Base-by-base conservation (phyloP, 371 early-diverging fungal species). In the Phascolomyces articulosus region DNA sequence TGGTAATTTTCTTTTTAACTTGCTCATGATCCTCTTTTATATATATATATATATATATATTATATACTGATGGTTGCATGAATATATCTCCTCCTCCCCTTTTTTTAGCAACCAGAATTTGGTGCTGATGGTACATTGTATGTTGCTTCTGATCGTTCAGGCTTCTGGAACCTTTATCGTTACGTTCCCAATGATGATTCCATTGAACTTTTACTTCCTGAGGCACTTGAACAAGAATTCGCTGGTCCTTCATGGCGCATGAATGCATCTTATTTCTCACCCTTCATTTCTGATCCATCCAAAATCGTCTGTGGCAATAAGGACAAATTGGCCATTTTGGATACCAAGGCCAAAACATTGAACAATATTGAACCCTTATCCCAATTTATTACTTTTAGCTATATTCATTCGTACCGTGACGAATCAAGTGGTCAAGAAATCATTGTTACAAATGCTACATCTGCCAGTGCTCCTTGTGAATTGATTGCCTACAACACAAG, bases 161-260 rank as follows among this genome's bases (percentile, higher is more conserved):
- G 90, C 4, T 93, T 86, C 69, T 91, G 91, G 90, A 91, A 90
- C 63, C 66, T 90, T 4, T 87, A 90, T 71, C 73, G 77, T 10
- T 79, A 82, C 58, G 68, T 73, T 34, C 55, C 64, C 18, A 62
- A 77, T 0, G 66, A 70, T 13, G 56, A 70, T 6, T 23, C 29
- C 2, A 68, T 75, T 4, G 65, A 70, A 18, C 66, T 79, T 13
- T 74, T 88, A 29, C 76, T 91, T 26, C 65, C 67, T 2, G 58
- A 73, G 40, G 82, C 88, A 1, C 31, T 88, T 13, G 63, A 72
- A 20, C 85, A 83, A 34, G 90, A 90, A 49, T 90, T 91, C 55
- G 85, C 85, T 41, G 84, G 72, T 0, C 76, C 86, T 23, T 51
- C 66, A 15, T 83, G 80, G 80, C 44, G 63, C n/a, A 69, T 83